Conservation (phyloP, 331 rosid genomes). For the Quercus tomentella region DNA sequence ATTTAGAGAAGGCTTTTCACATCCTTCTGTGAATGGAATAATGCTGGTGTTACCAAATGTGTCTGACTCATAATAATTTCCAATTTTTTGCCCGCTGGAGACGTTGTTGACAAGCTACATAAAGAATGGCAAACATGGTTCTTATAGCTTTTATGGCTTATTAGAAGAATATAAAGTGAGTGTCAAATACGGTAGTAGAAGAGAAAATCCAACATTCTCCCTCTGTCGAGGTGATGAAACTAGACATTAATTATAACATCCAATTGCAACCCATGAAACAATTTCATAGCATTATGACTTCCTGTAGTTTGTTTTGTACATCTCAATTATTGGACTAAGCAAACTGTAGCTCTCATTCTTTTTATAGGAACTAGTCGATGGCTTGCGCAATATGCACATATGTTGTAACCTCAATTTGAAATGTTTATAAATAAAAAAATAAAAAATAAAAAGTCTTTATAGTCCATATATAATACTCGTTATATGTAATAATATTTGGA, state of each 20-base stretch:
- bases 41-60: slow-evolving; percentile 93
- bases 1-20: slow-evolving; percentile 80
- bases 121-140: slow-evolving; percentile 79
- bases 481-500: no score
- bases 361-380: no score
- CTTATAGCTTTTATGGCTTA: slow-evolving; percentile 74
- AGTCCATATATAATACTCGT: no score
- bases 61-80: slow-evolving; percentile 61
- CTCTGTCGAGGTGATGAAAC: slow-evolving; percentile 64
- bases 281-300: neutral
- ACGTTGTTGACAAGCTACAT: slow-evolving; percentile 63
- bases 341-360: no score
- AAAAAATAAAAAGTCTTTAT: no score
- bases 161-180: slow-evolving; percentile 59
- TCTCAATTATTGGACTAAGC: no score
- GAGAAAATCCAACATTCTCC: slow-evolving; percentile 52
- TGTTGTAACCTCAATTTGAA: no score
- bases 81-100: slow-evolving; percentile 68
- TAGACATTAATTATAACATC: slow-evolving; percentile 44
- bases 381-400: no score
- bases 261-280: slow-evolving; percentile 27
- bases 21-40: slow-evolving; percentile 77
- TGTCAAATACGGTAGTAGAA: slow-evolving; percentile 40
- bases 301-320: no score
- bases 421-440: no score